These are phyloP conservation scores for Aquilaria sinensis DNA, from an alignment of 345 rosid species.

Conservation along the genomic window DNA sequence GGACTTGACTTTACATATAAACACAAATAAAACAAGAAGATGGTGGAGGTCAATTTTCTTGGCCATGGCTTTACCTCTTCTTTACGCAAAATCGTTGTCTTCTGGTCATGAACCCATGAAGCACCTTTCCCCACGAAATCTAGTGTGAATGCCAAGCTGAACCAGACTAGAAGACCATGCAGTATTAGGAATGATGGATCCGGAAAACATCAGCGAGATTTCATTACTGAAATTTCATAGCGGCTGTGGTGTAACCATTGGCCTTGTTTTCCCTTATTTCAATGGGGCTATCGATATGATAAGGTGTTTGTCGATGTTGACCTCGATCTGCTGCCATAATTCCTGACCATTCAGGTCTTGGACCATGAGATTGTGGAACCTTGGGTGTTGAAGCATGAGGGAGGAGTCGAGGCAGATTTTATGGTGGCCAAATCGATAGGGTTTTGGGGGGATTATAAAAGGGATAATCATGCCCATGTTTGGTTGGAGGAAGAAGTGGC, in stretches of 20 bases:
- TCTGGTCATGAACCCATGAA: slow-evolving; percentile 30
- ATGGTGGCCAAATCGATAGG: slow-evolving; percentile 21
- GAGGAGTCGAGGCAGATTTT: slow-evolving; percentile 26
- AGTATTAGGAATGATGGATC: background rate
- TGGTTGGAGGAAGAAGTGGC: slow-evolving; percentile 46
- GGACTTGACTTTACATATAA: too few species aligned
- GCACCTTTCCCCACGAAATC: slow-evolving; percentile 26
- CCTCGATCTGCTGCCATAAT: slow-evolving; percentile 36
- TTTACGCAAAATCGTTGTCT: slow-evolving; percentile 46
- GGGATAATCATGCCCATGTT: slow-evolving; percentile 40
- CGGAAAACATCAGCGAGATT: slow-evolving; percentile 36
- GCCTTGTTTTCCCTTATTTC: background rate
- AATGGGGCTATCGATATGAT: slow-evolving; percentile 12
- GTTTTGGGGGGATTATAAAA: slow-evolving; percentile 28
- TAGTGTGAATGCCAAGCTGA: slow-evolving; percentile 23
- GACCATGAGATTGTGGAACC: slow-evolving; percentile 44
- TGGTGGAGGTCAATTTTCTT: slow-evolving; percentile 45
- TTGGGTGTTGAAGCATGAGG: slow-evolving; percentile 38
- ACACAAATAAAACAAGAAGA: slow-evolving; percentile 11
- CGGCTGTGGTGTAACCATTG: slow-evolving; percentile 22
- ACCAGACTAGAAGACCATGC: slow-evolving; percentile 15
- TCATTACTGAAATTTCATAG: slow-evolving; percentile 49
- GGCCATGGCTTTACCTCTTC: slow-evolving; percentile 64
- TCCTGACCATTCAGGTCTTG: slow-evolving; percentile 37
- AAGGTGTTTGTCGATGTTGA: slow-evolving; percentile 37